Conservation (phyloP, 164 flowering plant genomes). For the Macadamia tetraphylla region DNA sequence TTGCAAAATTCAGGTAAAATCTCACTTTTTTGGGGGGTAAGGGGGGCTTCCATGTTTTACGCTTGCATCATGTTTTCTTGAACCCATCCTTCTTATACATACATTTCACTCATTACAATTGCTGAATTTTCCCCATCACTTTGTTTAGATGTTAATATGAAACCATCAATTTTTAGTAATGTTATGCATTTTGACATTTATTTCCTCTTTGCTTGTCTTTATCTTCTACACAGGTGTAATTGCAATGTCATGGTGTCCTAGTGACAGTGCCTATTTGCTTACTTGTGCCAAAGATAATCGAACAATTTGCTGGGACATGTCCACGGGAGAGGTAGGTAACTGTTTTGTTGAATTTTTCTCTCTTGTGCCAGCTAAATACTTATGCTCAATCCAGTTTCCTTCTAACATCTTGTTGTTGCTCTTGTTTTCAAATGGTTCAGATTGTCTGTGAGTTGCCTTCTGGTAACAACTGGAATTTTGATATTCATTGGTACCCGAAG, state of each 20-base stretch:
- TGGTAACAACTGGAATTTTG: conserved; percentile 89
- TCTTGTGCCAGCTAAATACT: not conserved
- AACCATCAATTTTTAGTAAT: not conserved
- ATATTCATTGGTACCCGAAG: conserved; percentile 95
- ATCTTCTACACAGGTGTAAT: conserved; percentile 67
- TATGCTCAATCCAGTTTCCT: not conserved
- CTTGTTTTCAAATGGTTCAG: conserved; percentile 33
- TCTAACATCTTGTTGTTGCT: conserved; percentile 4
- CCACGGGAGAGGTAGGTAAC: conserved; percentile 61
- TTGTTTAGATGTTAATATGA: not conserved
- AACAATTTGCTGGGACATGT: conserved; percentile 93
- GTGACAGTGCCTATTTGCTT: conserved; percentile 77
- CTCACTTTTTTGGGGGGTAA: not conserved
- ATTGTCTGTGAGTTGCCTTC: conserved; percentile 85
- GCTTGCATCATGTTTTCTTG: not conserved
- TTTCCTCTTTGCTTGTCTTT: not conserved
- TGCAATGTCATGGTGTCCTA: conserved; percentile 98
- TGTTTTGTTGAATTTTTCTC: not conserved
- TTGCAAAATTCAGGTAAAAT: too few species aligned
- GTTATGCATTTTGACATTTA: not conserved
- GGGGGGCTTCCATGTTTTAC: not conserved
- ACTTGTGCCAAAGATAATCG: conserved; percentile 97
- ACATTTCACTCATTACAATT: not conserved
- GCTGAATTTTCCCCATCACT: not conserved
- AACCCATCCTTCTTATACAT: not conserved